These are phyloP conservation scores for Cynanchum wilfordii DNA, from an alignment of 257 asterid genomes.

Conservation along the genomic window DNA sequence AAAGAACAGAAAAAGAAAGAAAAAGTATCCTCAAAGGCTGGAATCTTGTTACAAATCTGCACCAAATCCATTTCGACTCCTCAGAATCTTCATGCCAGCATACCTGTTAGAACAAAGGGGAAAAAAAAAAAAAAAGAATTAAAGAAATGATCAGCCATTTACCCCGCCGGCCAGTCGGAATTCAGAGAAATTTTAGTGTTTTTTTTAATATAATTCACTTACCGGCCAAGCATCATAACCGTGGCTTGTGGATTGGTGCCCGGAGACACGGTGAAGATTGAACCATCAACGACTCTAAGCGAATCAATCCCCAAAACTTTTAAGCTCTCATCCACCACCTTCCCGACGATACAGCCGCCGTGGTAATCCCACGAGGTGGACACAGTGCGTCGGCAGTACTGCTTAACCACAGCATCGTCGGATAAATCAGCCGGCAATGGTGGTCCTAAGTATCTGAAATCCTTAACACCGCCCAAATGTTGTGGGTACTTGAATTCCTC, in stretches of 20 bases:
- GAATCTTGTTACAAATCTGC: no score
- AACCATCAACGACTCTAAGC: slow-evolving; percentile 79
- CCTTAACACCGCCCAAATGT: slow-evolving; percentile 49
- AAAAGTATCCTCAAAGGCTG: no score
- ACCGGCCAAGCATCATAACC: slow-evolving; percentile 84
- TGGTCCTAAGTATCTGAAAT: slow-evolving; percentile 63
- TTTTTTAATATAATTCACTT: neutral
- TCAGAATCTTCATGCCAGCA: slow-evolving; percentile 53
- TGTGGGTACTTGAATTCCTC: slow-evolving; percentile 49
- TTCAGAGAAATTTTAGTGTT: no score
- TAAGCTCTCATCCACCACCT: slow-evolving; percentile 58
- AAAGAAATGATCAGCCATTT: neutral
- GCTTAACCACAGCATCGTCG: slow-evolving; percentile 43
- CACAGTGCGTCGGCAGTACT: slow-evolving; percentile 68
- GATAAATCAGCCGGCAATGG: slow-evolving; percentile 55
- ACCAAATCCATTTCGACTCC: slow-evolving; percentile 37
- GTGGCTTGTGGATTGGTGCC: slow-evolving; percentile 98
- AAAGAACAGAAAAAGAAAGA: no score
- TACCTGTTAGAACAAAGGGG: no score
- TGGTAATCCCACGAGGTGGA: slow-evolving; percentile 95
- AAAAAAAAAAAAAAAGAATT: neutral
- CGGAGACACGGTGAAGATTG: slow-evolving; percentile 58
- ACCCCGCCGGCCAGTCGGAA: no score
- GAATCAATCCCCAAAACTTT: slow-evolving; percentile 53
- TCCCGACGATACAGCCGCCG: slow-evolving; percentile 83